Evolutionary conservation across 768 basidiomycete species (phyloP), one percentile per base, ranked within the genome.

Genomic region (Boletales sp.): DNA sequence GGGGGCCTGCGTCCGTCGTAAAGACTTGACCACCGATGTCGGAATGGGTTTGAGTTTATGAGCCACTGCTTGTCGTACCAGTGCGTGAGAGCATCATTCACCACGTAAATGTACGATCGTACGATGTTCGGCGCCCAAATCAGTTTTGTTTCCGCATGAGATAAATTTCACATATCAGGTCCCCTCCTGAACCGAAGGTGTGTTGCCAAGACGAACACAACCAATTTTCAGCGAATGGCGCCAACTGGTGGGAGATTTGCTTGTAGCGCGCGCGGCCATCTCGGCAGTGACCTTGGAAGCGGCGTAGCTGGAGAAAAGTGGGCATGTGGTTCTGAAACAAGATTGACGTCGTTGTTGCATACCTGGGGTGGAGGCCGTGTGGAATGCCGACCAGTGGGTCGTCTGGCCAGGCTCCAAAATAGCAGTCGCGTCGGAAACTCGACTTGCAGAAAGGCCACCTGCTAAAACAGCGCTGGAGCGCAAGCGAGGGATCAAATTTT

Each of bases 251-350:
- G 57, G 50, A n/a, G 69, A 61, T 50, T 67, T 47, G 69, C 79
- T 56, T 64, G 79, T 63, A 55, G 59, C 55, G 46, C 77, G 68
- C 12, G 82, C 78, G 11, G 65, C 59, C 32, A 54, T 54, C 61
- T 90, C 88, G 1, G 79, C 87, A 24, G 70, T 65, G 8, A 69
- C 58, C 62, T 90, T 90, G 36, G 84, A 80, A 19, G 70, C 77
- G 0, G 87, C 86, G 49, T 90, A 90, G 62, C 90, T 90, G 12
- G 87, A 90, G 67, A 87, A 89, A 82, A 86, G 12, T 84, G 72
- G 13, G 76, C 67, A 55, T 86, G 84, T 5, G 62, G 68, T 57
- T 72, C 77, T 9, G 84, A 83, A 2, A 80, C 55, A 12, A 64
- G 57, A 21, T 48, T 54, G 41, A 87, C 82, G 50, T 83, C 80